Evolutionary conservation across 2,329 filamentous ascomycete species (phyloP), one percentile per base, ranked within the genome.

Genomic region (Aspergillus neoniger): DNA sequence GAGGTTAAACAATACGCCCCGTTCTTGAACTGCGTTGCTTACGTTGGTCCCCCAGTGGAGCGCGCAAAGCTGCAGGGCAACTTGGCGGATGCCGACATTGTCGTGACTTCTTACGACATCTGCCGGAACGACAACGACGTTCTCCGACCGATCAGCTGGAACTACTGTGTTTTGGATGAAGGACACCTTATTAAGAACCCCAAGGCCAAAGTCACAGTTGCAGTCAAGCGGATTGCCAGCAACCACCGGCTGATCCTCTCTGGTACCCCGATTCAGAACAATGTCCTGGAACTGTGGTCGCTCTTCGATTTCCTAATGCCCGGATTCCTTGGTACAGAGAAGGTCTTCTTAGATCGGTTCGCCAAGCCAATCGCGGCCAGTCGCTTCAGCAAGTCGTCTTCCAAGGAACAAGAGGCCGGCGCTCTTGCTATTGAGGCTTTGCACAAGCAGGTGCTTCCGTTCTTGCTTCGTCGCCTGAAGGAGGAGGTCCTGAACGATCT

Each of bases 271-370:
- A 98, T 98, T 66, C 94, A 98, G 76, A 98, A 98, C 77, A 98
- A 98, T 67, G 94, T 99, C 2, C 80, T 99, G 52, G 94, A 99
- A 74, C 82, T 99, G 4, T 99, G 94, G 94, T 98, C 94, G 0
- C 83, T 99, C 4, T 99, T 99, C 73, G 95, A 99, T 78, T 99
- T 99, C 80, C 82, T 99, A 62, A 99, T 99, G 95, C 95, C 96
- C 3, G 96, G 95, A 2, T 99, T 99, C 81, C 83, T 99, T 7
- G 95, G 95, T 32, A 92, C 89, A 0, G 95, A 99, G 74, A 96
- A 96, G 79, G 92, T 97, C n/a, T 97, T 97, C 79, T 83, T 96
- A 66, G 94, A 97, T 75, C 88, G 93, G 3, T 97, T 97, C 68
- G 92, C 93, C 8, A 96, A 96, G 77, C 93, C 93, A 1, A 97